Evolutionary conservation across 2,329 filamentous ascomycete species (phyloP).

Genomic region (Polytolypa hystricis): DNA sequence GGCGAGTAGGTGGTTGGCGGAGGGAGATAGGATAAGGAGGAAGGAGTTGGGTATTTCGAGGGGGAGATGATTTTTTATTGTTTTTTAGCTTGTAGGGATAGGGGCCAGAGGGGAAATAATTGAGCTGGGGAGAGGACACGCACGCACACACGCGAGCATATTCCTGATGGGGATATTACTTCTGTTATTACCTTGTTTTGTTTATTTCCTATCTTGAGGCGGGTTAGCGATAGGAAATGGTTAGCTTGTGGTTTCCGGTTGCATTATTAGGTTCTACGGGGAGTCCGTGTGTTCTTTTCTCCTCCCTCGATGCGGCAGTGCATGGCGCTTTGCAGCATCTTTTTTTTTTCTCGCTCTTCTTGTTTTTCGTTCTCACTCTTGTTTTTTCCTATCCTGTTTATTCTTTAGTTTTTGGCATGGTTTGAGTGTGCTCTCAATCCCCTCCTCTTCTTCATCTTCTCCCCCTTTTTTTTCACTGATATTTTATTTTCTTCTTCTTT

Average conservation of each 20-base stretch:
- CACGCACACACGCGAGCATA: not conserved
- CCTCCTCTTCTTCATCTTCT: not conserved
- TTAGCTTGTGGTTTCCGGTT: no score
- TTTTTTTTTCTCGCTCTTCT: not conserved
- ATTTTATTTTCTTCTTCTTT: no score
- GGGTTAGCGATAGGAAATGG: no score
- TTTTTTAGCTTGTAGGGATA: not conserved
- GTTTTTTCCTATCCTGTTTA: not conserved
- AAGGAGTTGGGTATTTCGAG: not conserved
- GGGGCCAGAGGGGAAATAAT: not conserved
- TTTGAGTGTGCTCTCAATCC: not conserved
- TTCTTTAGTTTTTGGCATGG: not conserved
- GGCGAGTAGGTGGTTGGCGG: conserved; percentile 81
- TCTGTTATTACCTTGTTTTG: not conserved
- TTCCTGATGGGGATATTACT: not conserved
- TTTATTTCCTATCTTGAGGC: not conserved
- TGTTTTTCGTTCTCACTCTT: not conserved
- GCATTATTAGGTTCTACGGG: no score
- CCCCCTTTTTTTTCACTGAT: not conserved
- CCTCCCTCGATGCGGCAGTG: not conserved
- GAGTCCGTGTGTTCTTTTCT: no score
- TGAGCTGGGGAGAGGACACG: not conserved
- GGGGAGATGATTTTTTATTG: not conserved
- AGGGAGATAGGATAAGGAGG: conserved; percentile 56
- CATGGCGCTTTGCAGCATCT: not conserved